phyloP scores from a whole-genome alignment of 345 rosid genomes.

The Aquilaria malaccensis region DNA sequence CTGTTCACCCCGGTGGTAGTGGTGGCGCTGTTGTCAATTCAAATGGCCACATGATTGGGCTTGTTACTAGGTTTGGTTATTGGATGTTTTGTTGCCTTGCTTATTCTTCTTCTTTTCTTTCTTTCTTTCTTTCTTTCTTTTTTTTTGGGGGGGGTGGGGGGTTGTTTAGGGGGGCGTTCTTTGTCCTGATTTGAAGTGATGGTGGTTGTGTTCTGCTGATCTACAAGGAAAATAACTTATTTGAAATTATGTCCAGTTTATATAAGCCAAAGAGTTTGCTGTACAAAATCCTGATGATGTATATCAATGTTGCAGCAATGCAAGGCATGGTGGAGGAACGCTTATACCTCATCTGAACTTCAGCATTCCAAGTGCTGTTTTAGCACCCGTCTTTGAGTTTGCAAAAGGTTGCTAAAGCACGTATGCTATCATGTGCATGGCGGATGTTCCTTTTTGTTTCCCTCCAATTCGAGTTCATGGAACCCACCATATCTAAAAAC shows the following conservation, averaged over 20 bases:
- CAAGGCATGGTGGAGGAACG: slow-evolving; percentile 84
- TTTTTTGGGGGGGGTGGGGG: too few relatives aligned
- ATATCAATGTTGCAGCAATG: slow-evolving; percentile 53
- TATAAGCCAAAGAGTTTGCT: too few relatives aligned
- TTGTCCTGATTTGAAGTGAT: neutral
- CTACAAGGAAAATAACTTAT: neutral
- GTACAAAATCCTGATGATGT: neutral
- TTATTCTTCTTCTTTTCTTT: too few relatives aligned
- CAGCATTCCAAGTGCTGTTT: slow-evolving; percentile 81
- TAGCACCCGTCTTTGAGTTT: slow-evolving; percentile 70
- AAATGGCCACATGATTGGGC: slow-evolving; percentile 79
- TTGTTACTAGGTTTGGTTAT: slow-evolving; percentile 73
- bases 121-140: too few relatives aligned
- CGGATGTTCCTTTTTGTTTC: neutral
- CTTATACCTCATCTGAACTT: slow-evolving; percentile 89
- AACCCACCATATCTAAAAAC: neutral
- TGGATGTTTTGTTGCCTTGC: neutral
- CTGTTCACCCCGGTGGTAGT: slow-evolving; percentile 95
- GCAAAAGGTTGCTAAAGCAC: slow-evolving; percentile 50
- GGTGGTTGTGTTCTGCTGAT: slow-evolving; percentile 6
- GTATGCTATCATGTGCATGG: slow-evolving; percentile 1
- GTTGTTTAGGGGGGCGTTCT: too few relatives aligned
- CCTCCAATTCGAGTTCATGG: neutral
- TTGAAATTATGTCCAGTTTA: neutral
- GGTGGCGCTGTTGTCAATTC: slow-evolving; percentile 88